These are phyloP conservation scores for Lepidium didymum DNA, from an alignment of 345 rosid species.

Conservation along the genomic window DNA sequence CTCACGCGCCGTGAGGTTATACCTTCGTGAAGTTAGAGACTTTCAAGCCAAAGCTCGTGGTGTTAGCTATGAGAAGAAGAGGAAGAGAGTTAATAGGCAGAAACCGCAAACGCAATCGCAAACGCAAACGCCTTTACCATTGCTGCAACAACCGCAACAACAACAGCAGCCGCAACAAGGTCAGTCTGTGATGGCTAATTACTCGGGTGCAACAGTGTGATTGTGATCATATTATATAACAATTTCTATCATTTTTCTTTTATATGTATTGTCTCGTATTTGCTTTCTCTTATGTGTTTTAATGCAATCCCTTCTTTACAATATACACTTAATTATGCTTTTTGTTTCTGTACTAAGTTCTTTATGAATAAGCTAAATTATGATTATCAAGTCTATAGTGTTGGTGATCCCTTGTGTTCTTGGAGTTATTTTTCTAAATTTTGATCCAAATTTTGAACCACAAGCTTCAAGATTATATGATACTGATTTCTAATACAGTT, in stretches of 20 bases:
- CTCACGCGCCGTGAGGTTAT: constrained; percentile 32
- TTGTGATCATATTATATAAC: background rate
- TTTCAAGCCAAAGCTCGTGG: constrained; percentile 34
- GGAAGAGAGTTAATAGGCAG: constrained; percentile 38
- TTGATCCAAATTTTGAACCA: background rate
- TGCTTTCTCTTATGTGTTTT: background rate
- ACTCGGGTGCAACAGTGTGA: constrained; percentile 25
- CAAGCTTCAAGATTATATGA: background rate
- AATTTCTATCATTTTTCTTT: background rate
- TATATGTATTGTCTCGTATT: constrained; percentile 16
- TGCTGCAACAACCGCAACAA: constrained; percentile 15
- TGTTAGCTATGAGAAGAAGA: constrained; percentile 32
- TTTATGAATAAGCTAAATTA: constrained; percentile 10
- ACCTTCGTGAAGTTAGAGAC: constrained; percentile 29
- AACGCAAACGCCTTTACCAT: constrained; percentile 15
- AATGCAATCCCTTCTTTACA: constrained; percentile 2
- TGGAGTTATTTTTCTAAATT: background rate
- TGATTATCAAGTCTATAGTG: background rate
- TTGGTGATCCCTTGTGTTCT: background rate
- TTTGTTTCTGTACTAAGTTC: constrained; percentile 13
- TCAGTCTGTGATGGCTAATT: constrained; percentile 31
- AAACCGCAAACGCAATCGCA: constrained; percentile 9
- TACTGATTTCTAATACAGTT: background rate
- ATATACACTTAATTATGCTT: background rate
- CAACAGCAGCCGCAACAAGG: constrained; percentile 18